Percentiles rank a stretch among this genome's conserved stretches.
These are phyloP conservation scores for Boletellus ananiceps DNA, from an alignment of 768 basidiomycete species.

Conservation along the genomic window DNA sequence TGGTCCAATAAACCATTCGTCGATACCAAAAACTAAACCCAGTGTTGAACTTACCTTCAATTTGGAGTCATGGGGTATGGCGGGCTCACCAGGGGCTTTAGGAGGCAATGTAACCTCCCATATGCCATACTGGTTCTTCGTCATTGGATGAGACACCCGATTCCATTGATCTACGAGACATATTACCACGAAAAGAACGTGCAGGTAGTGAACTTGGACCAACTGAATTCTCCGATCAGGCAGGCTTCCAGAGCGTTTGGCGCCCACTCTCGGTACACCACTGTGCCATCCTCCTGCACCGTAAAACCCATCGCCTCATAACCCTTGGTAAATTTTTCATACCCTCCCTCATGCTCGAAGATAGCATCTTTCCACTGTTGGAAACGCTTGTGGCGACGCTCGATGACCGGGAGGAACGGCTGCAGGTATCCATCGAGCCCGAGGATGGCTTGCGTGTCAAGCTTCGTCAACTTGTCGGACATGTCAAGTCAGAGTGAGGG, in stretches of 20 bases:
- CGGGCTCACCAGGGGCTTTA: slow-evolving; percentile 59
- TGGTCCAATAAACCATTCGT: slow-evolving; percentile 28
- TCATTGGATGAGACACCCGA: slow-evolving; percentile 82
- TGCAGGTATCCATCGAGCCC: slow-evolving; percentile 70
- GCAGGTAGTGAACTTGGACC: slow-evolving; percentile 31
- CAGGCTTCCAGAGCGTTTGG: slow-evolving; percentile 80
- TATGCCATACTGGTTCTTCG: slow-evolving; percentile 76
- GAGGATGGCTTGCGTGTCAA: slow-evolving; percentile 56
- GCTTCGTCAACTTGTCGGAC: slow-evolving; percentile 41
- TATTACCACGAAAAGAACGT: slow-evolving; percentile 3
- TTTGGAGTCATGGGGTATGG: slow-evolving; percentile 93
- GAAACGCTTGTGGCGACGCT: slow-evolving; percentile 63
- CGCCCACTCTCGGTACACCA: slow-evolving; percentile 94
- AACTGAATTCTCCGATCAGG: slow-evolving; percentile 96
- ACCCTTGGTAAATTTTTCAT: slow-evolving; percentile 58
- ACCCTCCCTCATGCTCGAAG: slow-evolving; percentile 76
- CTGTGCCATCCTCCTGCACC: slow-evolving; percentile 57
- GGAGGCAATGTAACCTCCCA: slow-evolving; percentile 84
- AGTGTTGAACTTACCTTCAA: slow-evolving; percentile 60
- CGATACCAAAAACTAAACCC: background rate
- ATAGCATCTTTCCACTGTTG: slow-evolving; percentile 75
- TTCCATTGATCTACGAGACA: slow-evolving; percentile 73
- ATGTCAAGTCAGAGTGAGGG: slow-evolving; percentile 15
- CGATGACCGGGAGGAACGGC: slow-evolving; percentile 65
- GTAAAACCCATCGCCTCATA: slow-evolving; percentile 69